Percentiles rank a stretch among this genome's conserved stretches.
Evolutionary conservation across 2,329 filamentous ascomycete genomes (phyloP).

Genomic region (Mariannaea elegans): DNA sequence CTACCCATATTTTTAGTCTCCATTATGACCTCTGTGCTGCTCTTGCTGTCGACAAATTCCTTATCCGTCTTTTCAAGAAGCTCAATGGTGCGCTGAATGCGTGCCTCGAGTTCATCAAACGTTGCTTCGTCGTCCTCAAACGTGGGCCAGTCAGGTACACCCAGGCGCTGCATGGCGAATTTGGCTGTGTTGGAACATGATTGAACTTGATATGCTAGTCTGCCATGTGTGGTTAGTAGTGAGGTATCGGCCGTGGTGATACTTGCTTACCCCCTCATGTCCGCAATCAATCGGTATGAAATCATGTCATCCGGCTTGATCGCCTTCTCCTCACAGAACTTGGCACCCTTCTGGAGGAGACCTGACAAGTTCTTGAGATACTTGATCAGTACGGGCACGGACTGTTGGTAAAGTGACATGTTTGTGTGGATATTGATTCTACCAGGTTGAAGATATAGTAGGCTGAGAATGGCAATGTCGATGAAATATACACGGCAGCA

Average conservation of each 20-base stretch:
- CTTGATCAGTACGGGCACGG: slow-evolving; percentile 40
- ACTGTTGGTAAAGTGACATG: slow-evolving; percentile 38
- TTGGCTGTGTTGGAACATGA: slow-evolving; percentile 40
- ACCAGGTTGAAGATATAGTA: no score
- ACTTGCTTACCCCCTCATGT: slow-evolving; percentile 31
- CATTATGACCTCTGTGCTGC: slow-evolving; percentile 36
- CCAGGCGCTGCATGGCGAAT: slow-evolving; percentile 31
- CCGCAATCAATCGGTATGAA: slow-evolving; percentile 29
- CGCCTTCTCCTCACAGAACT: slow-evolving; percentile 29
- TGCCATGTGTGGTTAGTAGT: neutral
- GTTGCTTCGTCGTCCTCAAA: slow-evolving; percentile 39
- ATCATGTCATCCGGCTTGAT: slow-evolving; percentile 33
- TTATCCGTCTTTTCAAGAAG: slow-evolving; percentile 43
- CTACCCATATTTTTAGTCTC: slow-evolving; percentile 36
- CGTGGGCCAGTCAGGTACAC: slow-evolving; percentile 23
- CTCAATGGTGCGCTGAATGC: slow-evolving; percentile 38
- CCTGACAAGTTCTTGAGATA: slow-evolving; percentile 38
- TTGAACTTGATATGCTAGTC: slow-evolving; percentile 35
- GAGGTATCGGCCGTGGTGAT: neutral
- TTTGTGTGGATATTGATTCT: neutral
- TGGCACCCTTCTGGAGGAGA: slow-evolving; percentile 34
- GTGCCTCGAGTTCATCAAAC: slow-evolving; percentile 42
- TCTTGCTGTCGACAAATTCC: slow-evolving; percentile 33
- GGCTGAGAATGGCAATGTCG: no score
- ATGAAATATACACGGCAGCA: no score